A percentile compares a stretch with the other conserved stretches of the same genome.
Evolutionary conservation across 257 asterid species (phyloP).

Genomic region (Eustoma russellianum): DNA sequence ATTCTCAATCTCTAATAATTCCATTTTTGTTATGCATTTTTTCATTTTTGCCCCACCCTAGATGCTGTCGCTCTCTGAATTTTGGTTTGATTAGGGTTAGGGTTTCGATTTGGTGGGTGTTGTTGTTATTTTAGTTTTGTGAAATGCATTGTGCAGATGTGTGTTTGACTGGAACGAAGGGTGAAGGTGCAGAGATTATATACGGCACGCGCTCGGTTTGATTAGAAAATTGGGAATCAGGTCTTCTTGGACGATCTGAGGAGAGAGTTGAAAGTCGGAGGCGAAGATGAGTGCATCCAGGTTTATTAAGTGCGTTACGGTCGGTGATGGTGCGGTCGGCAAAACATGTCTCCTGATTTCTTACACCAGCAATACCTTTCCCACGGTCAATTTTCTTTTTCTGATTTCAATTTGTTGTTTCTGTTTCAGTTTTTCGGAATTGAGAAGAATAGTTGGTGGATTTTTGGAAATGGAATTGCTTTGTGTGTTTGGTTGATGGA

Average conservation of each 20-base stretch:
- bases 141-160: constrained; percentile 8
- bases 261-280: constrained; percentile 4
- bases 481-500: too few species aligned
- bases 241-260: constrained; percentile 21
- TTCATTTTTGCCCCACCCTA: neutral
- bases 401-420: neutral
- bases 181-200: neutral
- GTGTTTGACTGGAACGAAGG: constrained; percentile 6
- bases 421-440: neutral
- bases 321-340: constrained; percentile 50
- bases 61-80: constrained; percentile 7
- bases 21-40: neutral
- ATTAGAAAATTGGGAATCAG: too few species aligned
- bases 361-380: constrained; percentile 67
- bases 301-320: constrained; percentile 43
- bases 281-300: constrained; percentile 39
- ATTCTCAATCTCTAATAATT: constrained; percentile 8
- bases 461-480: too few species aligned
- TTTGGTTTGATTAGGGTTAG: constrained; percentile 23
- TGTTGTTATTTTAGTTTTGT: neutral
- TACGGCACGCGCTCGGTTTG: neutral
- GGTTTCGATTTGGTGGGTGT: constrained; percentile 11
- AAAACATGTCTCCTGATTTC: constrained; percentile 47
- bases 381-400: constrained; percentile 46
- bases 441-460: too few species aligned